Evolutionary conservation across 148 eudicot genomes (phyloP), one percentile per base, ranked within the genome.

Genomic region (Arctostaphylos glauca): DNA sequence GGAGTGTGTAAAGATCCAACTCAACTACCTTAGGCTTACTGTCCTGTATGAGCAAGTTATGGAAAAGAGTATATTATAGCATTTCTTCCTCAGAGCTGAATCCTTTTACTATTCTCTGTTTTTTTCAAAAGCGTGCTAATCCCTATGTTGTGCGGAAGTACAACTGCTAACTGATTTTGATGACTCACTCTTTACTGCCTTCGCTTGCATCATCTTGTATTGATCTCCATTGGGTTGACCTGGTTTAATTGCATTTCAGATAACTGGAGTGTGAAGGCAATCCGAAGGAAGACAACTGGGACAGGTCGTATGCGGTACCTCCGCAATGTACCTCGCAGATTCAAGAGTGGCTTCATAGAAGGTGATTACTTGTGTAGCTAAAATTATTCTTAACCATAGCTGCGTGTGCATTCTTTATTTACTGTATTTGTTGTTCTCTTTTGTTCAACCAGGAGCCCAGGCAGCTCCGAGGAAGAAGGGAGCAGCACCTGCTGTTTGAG

Each of bases 231-330:
- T 16, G 6, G 54, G 50, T 53, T 49, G 79, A 76, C 41, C 7
- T 31, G 9, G 44, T 5, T 18, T 13, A 31, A 13, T 49, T 21
- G 48, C 2, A 52, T 53, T 21, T 70, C 74, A 70, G 74, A 70
- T 43, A 70, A 70, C 48, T 70, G 74, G 74, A 70, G 74, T 71
- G 88, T 85, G 66, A 88, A 88, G 90, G 90, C 87, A 10, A 86
- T 86, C 74, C 79, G 87, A 25, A 82, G 88, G 81, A 90, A 90
- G 91, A 90, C 92, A 13, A 89, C 92, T 62, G 92, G 92, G 53
- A 90, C 92, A 14, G 91, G 92, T 19, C 90, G 91, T 53, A 90
- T 90, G 91, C 89, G 91, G 86, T 90, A 90, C 67, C 87, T 88
- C 5, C 89, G 90, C 74, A 64, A 90, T 46, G 88, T 88, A 21